Evolutionary conservation across 2,329 filamentous ascomycete genomes (phyloP).

Genomic region (Plectosphaerella plurivora): DNA sequence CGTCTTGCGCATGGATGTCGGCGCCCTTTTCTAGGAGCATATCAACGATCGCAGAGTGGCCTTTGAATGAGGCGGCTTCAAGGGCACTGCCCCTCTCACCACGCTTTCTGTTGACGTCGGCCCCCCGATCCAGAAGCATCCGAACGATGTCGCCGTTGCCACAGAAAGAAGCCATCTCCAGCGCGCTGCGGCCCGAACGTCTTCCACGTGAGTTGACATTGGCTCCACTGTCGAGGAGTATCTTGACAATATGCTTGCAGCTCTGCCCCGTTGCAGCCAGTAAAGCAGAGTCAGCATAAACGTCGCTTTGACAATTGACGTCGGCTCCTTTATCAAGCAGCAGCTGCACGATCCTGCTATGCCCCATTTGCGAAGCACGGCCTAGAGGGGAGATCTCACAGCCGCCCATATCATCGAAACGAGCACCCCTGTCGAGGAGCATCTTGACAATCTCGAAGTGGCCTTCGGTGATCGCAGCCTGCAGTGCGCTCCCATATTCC

Average conservation of each 20-base stretch:
- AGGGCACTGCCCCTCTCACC: slow-evolving; percentile 26
- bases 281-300: too few relatives aligned
- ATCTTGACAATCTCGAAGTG: neutral
- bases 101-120: slow-evolving; percentile 11
- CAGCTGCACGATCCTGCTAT: too few relatives aligned
- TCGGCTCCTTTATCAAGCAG: too few relatives aligned
- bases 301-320: too few relatives aligned
- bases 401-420: neutral
- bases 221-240: slow-evolving; percentile 9
- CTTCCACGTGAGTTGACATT: slow-evolving; percentile 24
- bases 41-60: slow-evolving; percentile 27
- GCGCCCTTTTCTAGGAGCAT: slow-evolving; percentile 30
- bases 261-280: neutral
- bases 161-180: slow-evolving; percentile 30
- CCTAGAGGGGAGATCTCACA: too few relatives aligned
- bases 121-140: slow-evolving; percentile 26
- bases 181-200: slow-evolving; percentile 20
- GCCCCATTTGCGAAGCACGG: too few relatives aligned
- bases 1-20: neutral
- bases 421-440: neutral
- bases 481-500: neutral
- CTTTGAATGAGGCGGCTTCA: slow-evolving; percentile 31
- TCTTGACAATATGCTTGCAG: slow-evolving; percentile 5
- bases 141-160: slow-evolving; percentile 28
- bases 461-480: neutral